Evolutionary conservation across 2,329 filamentous ascomycete species (phyloP).

Genomic region (Beauveria pseudobassiana): DNA sequence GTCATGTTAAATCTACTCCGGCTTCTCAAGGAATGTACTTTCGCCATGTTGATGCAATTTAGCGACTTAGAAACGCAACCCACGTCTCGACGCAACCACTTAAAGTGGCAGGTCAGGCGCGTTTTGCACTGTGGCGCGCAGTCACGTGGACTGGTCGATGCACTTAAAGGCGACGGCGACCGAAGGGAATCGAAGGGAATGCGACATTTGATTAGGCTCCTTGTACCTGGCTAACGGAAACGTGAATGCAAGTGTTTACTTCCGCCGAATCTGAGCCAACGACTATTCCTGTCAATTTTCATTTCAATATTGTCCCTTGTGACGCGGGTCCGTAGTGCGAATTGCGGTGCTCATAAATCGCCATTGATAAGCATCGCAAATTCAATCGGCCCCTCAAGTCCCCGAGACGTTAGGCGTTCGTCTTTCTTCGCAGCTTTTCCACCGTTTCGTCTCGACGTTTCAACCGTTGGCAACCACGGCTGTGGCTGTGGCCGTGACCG

Average conservation of each 20-base stretch:
- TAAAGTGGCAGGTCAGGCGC: conserved; percentile 7
- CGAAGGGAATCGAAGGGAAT: conserved; percentile 8
- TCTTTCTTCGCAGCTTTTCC: not conserved
- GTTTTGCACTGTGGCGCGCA: conserved; percentile 14
- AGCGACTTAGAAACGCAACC: not conserved
- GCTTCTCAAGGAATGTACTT: not conserved
- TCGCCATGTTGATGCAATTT: not conserved
- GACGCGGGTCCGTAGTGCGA: no score
- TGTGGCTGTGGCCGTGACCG: not conserved
- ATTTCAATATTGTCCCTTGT: not conserved
- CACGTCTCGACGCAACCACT: conserved; percentile 6
- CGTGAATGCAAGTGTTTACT: not conserved
- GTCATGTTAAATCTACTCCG: not conserved
- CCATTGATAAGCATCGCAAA: not conserved
- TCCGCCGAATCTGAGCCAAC: not conserved
- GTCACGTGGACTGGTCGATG: conserved; percentile 16
- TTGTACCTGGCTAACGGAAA: conserved; percentile 1
- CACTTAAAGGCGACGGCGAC: conserved; percentile 10
- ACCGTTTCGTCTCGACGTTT: not conserved
- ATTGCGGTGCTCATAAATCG: no score
- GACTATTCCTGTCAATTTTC: not conserved
- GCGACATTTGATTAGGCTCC: not conserved
- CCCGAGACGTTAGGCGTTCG: not conserved
- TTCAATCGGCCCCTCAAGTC: not conserved
- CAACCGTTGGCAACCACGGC: not conserved